Evolutionary conservation across 768 basidiomycete genomes (phyloP).

Genomic region (Collybia mongolica): DNA sequence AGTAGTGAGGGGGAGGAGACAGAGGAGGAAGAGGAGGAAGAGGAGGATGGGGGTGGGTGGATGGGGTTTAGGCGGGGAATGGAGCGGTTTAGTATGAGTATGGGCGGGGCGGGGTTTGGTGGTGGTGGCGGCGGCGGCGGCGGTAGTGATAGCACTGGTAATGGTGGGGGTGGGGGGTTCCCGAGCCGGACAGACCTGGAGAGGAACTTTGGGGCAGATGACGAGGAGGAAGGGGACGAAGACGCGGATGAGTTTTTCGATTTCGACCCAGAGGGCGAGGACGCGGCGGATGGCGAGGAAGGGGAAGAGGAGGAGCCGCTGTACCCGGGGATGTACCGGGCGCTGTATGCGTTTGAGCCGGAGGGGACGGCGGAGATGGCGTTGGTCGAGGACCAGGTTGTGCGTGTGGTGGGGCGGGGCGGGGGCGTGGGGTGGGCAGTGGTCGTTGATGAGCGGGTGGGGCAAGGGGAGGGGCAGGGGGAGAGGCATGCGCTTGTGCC

Average conservation of each 20-base stretch:
- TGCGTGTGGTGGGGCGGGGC: constrained; percentile 70
- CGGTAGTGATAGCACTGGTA: constrained; percentile 17
- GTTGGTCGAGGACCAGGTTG: constrained; percentile 73
- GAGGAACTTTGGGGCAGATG: constrained; percentile 41
- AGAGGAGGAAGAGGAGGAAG: constrained; percentile 12
- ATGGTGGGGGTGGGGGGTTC: constrained; percentile 28
- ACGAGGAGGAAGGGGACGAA: constrained; percentile 26
- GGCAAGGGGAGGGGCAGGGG: not conserved
- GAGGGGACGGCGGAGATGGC: constrained; percentile 85
- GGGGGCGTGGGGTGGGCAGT: constrained; percentile 84
- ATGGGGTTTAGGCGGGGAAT: constrained; percentile 26
- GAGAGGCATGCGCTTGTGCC: constrained; percentile 69
- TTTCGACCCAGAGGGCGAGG: constrained; percentile 5
- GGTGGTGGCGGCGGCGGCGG: constrained; percentile 13
- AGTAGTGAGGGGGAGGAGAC: constrained; percentile 14
- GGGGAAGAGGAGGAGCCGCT: constrained; percentile 44
- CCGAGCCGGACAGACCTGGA: constrained; percentile 46
- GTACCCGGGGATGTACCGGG: constrained; percentile 71
- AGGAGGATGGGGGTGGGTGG: constrained; percentile 21
- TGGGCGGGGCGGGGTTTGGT: constrained; percentile 5
- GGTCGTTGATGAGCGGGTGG: constrained; percentile 40
- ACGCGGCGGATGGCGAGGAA: constrained; percentile 24
- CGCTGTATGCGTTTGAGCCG: constrained; percentile 75
- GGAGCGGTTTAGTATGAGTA: constrained; percentile 21
- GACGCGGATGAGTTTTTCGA: constrained; percentile 23